Base-by-base conservation (phyloP, 2,329 filamentous ascomycete genomes). In the Botrytis deweyae region DNA sequence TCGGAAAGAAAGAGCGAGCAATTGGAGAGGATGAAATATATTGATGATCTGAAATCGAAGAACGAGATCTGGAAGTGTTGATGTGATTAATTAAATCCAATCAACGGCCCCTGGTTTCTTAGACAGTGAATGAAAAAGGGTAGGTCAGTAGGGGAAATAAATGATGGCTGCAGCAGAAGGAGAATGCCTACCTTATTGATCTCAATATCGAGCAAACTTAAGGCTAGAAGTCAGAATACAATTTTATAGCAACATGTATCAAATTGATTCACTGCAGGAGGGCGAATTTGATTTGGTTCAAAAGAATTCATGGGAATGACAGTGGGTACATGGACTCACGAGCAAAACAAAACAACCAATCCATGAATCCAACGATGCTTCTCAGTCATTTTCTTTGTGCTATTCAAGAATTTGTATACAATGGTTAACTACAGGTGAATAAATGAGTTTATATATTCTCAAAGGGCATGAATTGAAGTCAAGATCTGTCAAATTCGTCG, bases 41-140 rank as follows among this genome's bases (percentile, higher is more conserved):
- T 16, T 55, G 3, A n/a, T 55, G 25, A 14, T 29, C 52, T 3
- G 6, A 55, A 29, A 55, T 29, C 5, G 25, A 55, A 55, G 14
- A 4, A 8, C 0, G 3, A 18, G n/a, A 55, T 29, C n/a, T 55
- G 1, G 3, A 29, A 29, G 3, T 18, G n/a, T 18, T 3, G n/a
- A 8, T n/a, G 4, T 16, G 14, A 0, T 16, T 29, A 12, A 29
- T n/a, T 7, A 16, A 6, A 55, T 55, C 9, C 7, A 52, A n/a
- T n/a, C 49, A 52, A 52, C 4, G 25, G 25, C 49, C 12, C 2
- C 10, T 52, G 10, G 12, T 52, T 0, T 52, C 49, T 52, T 2
- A 14, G 0, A n/a, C 3, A 7, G 5, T n/a, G 2, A 52, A 14
- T 14, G 25, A 3, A n/a, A n/a, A n/a, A n/a, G 12, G 49, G 10